Evolutionary conservation across 2,329 filamentous ascomycete species (phyloP).

Genomic region (Xylariomycetidae sp.): DNA sequence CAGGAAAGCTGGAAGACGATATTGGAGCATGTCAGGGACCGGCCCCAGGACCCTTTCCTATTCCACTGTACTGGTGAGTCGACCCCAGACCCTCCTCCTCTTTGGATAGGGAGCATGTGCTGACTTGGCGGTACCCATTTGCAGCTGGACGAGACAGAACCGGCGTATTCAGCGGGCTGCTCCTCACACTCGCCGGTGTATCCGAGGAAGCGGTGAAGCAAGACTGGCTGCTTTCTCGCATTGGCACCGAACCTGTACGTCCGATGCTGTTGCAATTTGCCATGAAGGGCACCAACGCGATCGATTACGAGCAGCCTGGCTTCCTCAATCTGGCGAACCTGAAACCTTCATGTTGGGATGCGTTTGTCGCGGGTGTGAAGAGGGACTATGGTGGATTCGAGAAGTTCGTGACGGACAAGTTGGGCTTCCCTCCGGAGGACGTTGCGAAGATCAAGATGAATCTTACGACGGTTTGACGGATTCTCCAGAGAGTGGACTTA

Average conservation of each 20-base stretch:
- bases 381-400: slow-evolving; percentile 43
- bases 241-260: slow-evolving; percentile 46
- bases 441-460: slow-evolving; percentile 42
- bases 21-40: slow-evolving; percentile 42
- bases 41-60: slow-evolving; percentile 37
- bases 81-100: background rate
- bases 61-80: slow-evolving; percentile 49
- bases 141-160: slow-evolving; percentile 50
- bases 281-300: slow-evolving; percentile 29
- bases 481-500: too few relatives aligned
- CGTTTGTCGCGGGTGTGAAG: slow-evolving; percentile 38
- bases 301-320: slow-evolving; percentile 35
- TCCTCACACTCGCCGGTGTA: slow-evolving; percentile 45
- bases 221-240: slow-evolving; percentile 49
- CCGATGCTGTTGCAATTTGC: slow-evolving; percentile 40
- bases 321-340: slow-evolving; percentile 43
- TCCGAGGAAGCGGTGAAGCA: slow-evolving; percentile 33
- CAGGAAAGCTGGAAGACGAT: slow-evolving; percentile 35
- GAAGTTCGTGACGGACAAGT: slow-evolving; percentile 36
- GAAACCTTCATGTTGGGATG: slow-evolving; percentile 37
- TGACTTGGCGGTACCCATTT: too few relatives aligned
- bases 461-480: too few relatives aligned
- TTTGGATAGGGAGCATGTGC: background rate
- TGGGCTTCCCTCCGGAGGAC: slow-evolving; percentile 42
- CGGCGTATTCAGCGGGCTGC: slow-evolving; percentile 42